phyloP scores from a whole-genome alignment of 2,329 filamentous ascomycete genomes.

The Penicillium corylophilum region DNA sequence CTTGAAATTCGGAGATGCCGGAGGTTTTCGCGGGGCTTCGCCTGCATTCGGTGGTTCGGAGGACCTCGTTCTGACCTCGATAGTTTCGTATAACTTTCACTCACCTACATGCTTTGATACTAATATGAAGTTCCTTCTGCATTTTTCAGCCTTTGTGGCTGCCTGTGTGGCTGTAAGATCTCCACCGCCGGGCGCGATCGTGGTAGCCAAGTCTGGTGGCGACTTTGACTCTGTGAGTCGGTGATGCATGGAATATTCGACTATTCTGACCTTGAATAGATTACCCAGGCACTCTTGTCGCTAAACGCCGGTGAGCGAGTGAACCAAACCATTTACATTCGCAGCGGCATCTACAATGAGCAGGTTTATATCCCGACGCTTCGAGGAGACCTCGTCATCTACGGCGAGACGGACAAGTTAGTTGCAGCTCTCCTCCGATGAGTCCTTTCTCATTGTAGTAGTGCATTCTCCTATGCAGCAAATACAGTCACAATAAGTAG shows the following conservation, averaged over 20 bases:
- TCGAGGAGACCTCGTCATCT: constrained; percentile 1
- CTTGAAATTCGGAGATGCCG: not conserved
- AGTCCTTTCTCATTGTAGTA: not conserved
- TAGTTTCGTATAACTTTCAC: not conserved
- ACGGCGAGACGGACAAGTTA: constrained; percentile 2
- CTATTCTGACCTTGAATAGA: not conserved
- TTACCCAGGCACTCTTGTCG: not conserved
- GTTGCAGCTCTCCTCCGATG: not conserved
- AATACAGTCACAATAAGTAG: constrained; percentile 3
- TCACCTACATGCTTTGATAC: not conserved
- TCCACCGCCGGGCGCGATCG: not conserved
- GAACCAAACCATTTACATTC: constrained; percentile 5
- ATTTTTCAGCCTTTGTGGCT: not conserved
- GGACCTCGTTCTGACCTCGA: not conserved
- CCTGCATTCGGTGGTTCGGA: not conserved
- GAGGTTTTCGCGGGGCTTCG: not conserved
- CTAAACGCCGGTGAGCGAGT: not conserved
- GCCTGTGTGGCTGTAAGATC: not conserved
- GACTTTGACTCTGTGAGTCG: constrained; percentile 3
- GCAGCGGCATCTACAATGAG: not conserved
- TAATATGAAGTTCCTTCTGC: not conserved
- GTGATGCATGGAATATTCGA: not conserved
- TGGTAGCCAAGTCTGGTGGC: constrained; percentile 2
- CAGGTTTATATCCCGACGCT: constrained; percentile 3
- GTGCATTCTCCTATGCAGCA: not conserved